Percentiles rank a stretch among this genome's conserved stretches.
Conservation (phyloP, 768 basidiomycete genomes). For the Rhizopogon vesiculosus region DNA sequence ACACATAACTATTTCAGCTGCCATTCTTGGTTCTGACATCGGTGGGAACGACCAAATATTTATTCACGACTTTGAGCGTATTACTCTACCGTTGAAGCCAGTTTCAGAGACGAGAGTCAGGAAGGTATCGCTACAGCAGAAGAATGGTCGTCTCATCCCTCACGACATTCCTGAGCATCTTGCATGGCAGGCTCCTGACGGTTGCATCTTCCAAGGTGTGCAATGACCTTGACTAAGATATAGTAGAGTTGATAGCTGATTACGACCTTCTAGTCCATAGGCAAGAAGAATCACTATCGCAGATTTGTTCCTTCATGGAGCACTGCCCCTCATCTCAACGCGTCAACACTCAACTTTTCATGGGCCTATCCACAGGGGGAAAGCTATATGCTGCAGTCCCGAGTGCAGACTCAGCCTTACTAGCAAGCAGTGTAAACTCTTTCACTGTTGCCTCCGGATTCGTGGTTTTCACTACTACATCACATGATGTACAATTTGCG, state of each 20-base stretch:
- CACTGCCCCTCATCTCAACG: constrained; percentile 50
- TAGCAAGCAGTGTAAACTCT: constrained; percentile 62
- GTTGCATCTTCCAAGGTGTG: constrained; percentile 45
- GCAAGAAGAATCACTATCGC: constrained; percentile 13
- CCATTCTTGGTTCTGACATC: constrained; percentile 36
- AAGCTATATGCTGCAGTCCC: constrained; percentile 53
- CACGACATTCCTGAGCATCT: constrained; percentile 11
- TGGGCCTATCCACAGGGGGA: constrained; percentile 63
- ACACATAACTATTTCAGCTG: constrained; percentile 16
- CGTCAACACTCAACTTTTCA: constrained; percentile 30
- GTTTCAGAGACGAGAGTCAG: neutral
- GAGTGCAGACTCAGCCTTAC: constrained; percentile 21
- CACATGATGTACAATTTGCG: constrained; percentile 77
- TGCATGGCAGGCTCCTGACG: constrained; percentile 41
- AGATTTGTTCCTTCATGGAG: constrained; percentile 45
- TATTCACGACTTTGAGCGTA: constrained; percentile 11
- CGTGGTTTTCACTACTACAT: constrained; percentile 77
- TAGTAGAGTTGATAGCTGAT: constrained; percentile 4
- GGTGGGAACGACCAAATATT: constrained; percentile 31
- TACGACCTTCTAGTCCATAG: neutral
- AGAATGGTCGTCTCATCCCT: constrained; percentile 46
- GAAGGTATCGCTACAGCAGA: constrained; percentile 23
- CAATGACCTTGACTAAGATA: neutral
- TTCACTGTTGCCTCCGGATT: constrained; percentile 71
- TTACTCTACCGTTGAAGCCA: neutral